Percentiles rank a stretch among this genome's conserved stretches.
These are phyloP conservation scores for Candida berthetii DNA, from an alignment of 805 yeast species.

Conservation along the genomic window DNA sequence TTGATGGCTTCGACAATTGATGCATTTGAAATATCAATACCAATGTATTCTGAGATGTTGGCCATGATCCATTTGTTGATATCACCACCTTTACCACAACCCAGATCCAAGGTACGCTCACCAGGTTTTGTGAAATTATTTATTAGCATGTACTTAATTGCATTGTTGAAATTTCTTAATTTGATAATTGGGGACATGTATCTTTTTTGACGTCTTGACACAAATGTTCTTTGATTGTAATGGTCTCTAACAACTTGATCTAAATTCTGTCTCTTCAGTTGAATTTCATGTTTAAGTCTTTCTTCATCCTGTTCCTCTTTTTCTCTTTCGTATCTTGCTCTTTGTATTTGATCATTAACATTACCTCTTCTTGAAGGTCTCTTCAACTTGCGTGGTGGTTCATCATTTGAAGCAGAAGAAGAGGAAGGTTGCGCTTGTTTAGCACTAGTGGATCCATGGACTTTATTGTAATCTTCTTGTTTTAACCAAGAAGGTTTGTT, in stretches of 20 bases:
- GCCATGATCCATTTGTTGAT: constrained; percentile 82
- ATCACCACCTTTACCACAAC: constrained; percentile 99
- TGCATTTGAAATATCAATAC: constrained; percentile 87
- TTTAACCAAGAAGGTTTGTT: constrained; percentile 10
- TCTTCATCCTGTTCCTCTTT: constrained; percentile 13
- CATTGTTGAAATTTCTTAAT: constrained; percentile 84
- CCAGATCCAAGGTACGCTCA: constrained; percentile 71
- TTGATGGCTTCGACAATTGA: constrained; percentile 80
- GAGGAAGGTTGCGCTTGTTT: too few species aligned
- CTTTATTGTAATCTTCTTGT: constrained; percentile 4
- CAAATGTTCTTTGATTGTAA: constrained; percentile 78
- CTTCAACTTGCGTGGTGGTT: constrained; percentile 30
- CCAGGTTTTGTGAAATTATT: constrained; percentile 55
- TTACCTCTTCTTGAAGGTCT: constrained; percentile 22
- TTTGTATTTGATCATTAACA: constrained; percentile 5
- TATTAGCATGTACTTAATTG: constrained; percentile 80
- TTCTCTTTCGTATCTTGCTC: constrained; percentile 4
- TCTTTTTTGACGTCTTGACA: constrained; percentile 56
- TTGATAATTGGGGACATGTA: constrained; percentile 78
- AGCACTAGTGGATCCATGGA: too few species aligned
- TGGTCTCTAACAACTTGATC: constrained; percentile 74
- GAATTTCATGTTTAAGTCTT: constrained; percentile 17
- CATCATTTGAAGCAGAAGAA: constrained; percentile 18
- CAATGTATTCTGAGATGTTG: constrained; percentile 69
- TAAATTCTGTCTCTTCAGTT: constrained; percentile 23